phyloP scores from a whole-genome alignment of 768 basidiomycete genomes.

The Amanita rubescens region DNA sequence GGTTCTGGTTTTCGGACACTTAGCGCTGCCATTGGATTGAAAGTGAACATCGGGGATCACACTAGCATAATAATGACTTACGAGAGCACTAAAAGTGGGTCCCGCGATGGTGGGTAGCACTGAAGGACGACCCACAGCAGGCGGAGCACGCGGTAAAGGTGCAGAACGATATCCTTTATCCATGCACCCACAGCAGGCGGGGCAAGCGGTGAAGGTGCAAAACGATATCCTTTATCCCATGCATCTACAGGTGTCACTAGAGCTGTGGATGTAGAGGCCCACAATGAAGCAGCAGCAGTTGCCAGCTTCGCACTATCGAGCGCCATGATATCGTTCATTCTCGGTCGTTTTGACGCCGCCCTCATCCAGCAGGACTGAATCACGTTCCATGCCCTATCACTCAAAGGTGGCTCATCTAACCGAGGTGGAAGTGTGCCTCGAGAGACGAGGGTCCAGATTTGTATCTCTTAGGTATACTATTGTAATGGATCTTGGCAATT shows the following conservation, averaged over 20 bases:
- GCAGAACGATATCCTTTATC: slow-evolving; percentile 40
- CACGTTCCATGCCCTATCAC: neutral
- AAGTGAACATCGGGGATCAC: too few relatives aligned
- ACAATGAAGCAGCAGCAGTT: too few relatives aligned
- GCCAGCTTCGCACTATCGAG: too few relatives aligned
- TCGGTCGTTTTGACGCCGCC: too few relatives aligned
- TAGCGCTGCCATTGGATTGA: slow-evolving; percentile 21
- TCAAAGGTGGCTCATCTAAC: neutral
- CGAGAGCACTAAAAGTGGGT: slow-evolving; percentile 30
- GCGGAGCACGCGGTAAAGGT: slow-evolving; percentile 29
- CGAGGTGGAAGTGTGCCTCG: neutral
- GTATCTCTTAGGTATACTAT: neutral
- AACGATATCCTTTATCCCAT: slow-evolving; percentile 47
- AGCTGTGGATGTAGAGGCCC: slow-evolving; percentile 10
- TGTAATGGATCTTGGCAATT: neutral
- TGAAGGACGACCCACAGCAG: slow-evolving; percentile 42
- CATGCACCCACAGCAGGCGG: slow-evolving; percentile 50
- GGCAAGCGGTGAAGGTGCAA: slow-evolving; percentile 29
- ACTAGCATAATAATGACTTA: neutral
- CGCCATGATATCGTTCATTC: too few relatives aligned
- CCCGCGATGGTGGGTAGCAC: slow-evolving; percentile 33
- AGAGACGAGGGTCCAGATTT: neutral
- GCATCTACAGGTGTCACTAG: slow-evolving; percentile 41
- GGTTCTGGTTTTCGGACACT: slow-evolving; percentile 25
- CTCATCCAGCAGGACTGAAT: neutral